Evolutionary conservation across 148 eudicot genomes (phyloP), one percentile per base, ranked within the genome.

Genomic region (Limonium bicolor): DNA sequence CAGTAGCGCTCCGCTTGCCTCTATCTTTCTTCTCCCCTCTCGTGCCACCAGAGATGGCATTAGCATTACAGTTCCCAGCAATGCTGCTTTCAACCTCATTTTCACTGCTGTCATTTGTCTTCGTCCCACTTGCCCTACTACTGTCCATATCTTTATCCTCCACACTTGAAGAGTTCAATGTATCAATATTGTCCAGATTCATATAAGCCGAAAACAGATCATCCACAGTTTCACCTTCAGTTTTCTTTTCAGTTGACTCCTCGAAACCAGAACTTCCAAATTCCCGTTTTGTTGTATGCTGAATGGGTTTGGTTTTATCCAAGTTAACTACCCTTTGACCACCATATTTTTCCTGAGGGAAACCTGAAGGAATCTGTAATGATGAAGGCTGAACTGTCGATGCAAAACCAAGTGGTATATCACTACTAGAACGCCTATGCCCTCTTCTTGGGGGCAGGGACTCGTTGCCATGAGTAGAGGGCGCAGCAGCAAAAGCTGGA

Each of bases 351-450:
- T 23, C 29, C 1, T 45, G 32, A 16, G 38, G 39, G 25, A 29
- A n/a, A 8, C 58, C 36, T 14, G 39, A 47, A 10, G 65, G 58
- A 25, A 52, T 31, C 11, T 41, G 49, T 16, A 8, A 25, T 4
- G 46, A 27, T 38, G 54, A 58, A 3, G 61, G 61, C 33, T 44
- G 57, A 17, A 43, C 57, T 31, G 28, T 1, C 14, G 24, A 27
- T 51, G 58, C 15, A 35, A 60, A 27, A 21, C 64, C 70, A 39
- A 57, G 37, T 2, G 70, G 70, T n/a, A 66, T 36, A 51, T 73
- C 80, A 44, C 74, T 68, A 36, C 23, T 62, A 4, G 72, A 74
- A 22, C 72, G 39, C 42, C 64, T 50, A 29, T 74, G 80, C 1
- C 51, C 63, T 40, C 58, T 51, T 21, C 68, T 59, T 12, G 74